These are phyloP conservation scores for Alternaria gansuensis DNA, from an alignment of 2,329 filamentous ascomycete species.

Conservation along the genomic window DNA sequence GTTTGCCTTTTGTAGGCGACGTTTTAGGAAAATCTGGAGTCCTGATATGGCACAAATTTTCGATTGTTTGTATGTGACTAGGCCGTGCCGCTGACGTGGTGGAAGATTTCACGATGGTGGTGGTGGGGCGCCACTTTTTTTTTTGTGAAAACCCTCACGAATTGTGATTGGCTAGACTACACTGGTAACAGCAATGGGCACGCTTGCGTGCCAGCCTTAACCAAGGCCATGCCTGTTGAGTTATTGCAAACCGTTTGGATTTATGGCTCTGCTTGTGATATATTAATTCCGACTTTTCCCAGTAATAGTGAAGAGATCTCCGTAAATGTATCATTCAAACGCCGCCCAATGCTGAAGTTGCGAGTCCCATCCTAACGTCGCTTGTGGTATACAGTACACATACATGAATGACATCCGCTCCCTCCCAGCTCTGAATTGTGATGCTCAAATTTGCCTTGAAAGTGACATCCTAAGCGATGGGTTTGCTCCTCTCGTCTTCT, in stretches of 20 bases:
- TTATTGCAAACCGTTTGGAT: background rate
- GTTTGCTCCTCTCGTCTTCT: slow-evolving; percentile 53
- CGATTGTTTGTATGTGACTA: slow-evolving; percentile 5
- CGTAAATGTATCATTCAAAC: slow-evolving; percentile 17
- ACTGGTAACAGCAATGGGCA: background rate
- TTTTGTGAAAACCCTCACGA: slow-evolving; percentile 10
- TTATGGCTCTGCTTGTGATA: background rate
- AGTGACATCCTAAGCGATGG: slow-evolving; percentile 43
- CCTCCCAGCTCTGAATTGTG: background rate
- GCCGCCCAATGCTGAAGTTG: slow-evolving; percentile 37
- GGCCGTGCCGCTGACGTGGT: slow-evolving; percentile 9
- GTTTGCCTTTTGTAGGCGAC: background rate
- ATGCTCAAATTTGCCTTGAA: background rate
- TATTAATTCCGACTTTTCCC: background rate
- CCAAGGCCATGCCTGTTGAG: background rate
- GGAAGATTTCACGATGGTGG: slow-evolving; percentile 33
- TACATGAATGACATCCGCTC: slow-evolving; percentile 17
- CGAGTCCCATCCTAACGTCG: slow-evolving; percentile 13
- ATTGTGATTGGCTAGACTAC: slow-evolving; percentile 20
- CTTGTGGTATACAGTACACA: slow-evolving; percentile 28
- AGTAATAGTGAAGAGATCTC: background rate
- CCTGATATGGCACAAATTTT: background rate
- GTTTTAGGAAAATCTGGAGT: background rate
- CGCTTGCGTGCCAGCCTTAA: background rate
- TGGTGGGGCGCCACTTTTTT: slow-evolving; percentile 29